Conservation (phyloP, 2,329 filamentous ascomycete genomes). For the Cladosporium sp. region DNA sequence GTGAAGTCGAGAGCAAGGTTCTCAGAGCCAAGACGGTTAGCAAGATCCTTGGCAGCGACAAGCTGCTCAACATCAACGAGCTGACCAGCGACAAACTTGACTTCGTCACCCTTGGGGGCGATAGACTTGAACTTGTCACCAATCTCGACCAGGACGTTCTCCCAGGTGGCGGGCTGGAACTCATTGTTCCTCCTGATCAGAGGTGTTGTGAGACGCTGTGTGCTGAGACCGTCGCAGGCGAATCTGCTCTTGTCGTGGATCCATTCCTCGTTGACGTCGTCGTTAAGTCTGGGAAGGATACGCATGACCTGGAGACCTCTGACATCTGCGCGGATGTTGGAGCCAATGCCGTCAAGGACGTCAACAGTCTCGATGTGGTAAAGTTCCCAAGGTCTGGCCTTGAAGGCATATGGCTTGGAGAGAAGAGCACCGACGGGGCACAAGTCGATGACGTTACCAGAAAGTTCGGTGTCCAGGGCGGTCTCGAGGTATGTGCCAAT, state of each 20-base stretch:
- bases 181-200: constrained; percentile 83
- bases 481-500: constrained; percentile 97
- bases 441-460: constrained; percentile 95
- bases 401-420: constrained; percentile 97
- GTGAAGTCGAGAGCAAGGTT: constrained; percentile 92
- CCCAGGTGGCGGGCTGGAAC: constrained; percentile 91
- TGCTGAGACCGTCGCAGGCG: constrained; percentile 93
- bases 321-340: constrained; percentile 90
- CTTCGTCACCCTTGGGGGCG: constrained; percentile 83
- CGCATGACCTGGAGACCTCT: constrained; percentile 96
- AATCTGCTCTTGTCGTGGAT: constrained; percentile 98
- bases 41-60: constrained; percentile 94
- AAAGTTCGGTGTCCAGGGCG: constrained; percentile 90
- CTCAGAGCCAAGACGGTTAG: constrained; percentile 93
- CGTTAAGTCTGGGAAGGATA: constrained; percentile 85
- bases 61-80: constrained; percentile 88
- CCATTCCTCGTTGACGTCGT: constrained; percentile 99
- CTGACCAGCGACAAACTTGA: constrained; percentile 90
- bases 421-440: constrained; percentile 96
- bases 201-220: constrained; percentile 89
- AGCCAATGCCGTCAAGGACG: constrained; percentile 86
- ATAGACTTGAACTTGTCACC: constrained; percentile 73
- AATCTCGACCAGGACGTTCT: constrained; percentile 88
- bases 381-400: constrained; percentile 92
- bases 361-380: constrained; percentile 96